phyloP scores from a whole-genome alignment of 2,329 filamentous ascomycete genomes.

The Ceratocystis huliohia region DNA sequence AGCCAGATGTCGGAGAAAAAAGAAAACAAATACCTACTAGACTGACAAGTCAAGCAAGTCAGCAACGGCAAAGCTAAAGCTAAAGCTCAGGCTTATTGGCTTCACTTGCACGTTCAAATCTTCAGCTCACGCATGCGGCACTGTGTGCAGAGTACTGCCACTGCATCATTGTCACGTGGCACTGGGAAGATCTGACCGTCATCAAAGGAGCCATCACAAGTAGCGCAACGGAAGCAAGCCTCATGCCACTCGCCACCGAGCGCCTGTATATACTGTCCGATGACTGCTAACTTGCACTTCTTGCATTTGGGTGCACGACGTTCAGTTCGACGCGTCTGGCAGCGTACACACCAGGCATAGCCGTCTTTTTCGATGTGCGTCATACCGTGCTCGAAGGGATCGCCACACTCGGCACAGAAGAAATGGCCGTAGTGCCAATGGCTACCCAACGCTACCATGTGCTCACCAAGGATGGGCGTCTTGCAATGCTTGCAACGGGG shows the following conservation, averaged over 20 bases:
- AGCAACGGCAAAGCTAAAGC: background rate
- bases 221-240: slow-evolving; percentile 71
- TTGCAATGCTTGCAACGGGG: slow-evolving; percentile 92
- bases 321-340: slow-evolving; percentile 84
- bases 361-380: slow-evolving; percentile 86
- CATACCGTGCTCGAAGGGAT: slow-evolving; percentile 67
- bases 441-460: slow-evolving; percentile 83
- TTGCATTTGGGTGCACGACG: slow-evolving; percentile 77
- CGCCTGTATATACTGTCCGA: slow-evolving; percentile 80
- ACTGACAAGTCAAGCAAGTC: slow-evolving; percentile 3
- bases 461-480: slow-evolving; percentile 90
- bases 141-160: slow-evolving; percentile 46
- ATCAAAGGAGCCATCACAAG: slow-evolving; percentile 47
- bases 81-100: background rate
- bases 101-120: slow-evolving; percentile 26
- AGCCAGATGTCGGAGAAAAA: background rate
- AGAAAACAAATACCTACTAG: slow-evolving; percentile 2
- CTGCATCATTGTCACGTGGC: slow-evolving; percentile 33
- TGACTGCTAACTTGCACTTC: slow-evolving; percentile 70
- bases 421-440: slow-evolving; percentile 98
- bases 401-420: slow-evolving; percentile 96
- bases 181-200: slow-evolving; percentile 55
- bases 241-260: slow-evolving; percentile 90
- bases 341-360: slow-evolving; percentile 90
- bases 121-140: slow-evolving; percentile 51